A percentile compares a stretch with the other conserved stretches of the same genome.
Evolutionary conservation across 768 basidiomycete species (phyloP).

Genomic region (Rhodotorula babjevae): DNA sequence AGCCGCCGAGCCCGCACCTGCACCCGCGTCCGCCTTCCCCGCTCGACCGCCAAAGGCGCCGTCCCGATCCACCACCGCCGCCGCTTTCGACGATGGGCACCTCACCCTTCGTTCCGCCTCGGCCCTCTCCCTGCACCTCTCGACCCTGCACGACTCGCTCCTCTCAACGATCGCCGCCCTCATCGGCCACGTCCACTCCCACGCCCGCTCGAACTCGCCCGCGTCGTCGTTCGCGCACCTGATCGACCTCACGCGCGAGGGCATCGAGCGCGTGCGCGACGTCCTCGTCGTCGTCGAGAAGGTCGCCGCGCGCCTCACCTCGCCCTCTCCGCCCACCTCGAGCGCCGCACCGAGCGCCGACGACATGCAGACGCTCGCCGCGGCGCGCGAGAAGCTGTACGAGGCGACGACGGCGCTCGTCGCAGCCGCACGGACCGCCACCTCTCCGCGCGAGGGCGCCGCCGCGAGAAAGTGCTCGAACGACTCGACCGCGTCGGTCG

Average conservation of each 20-base stretch:
- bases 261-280: slow-evolving; percentile 87
- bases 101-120: slow-evolving; percentile 20
- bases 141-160: slow-evolving; percentile 73
- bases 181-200: slow-evolving; percentile 92
- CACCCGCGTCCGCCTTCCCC: background rate
- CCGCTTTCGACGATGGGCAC: background rate
- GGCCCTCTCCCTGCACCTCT: slow-evolving; percentile 21
- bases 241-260: slow-evolving; percentile 90
- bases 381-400: slow-evolving; percentile 75
- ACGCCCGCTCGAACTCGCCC: slow-evolving; percentile 73
- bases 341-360: slow-evolving; percentile 19
- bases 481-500: slow-evolving; percentile 35
- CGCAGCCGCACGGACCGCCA: slow-evolving; percentile 75
- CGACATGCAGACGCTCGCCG: slow-evolving; percentile 62
- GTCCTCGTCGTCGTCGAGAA: slow-evolving; percentile 86
- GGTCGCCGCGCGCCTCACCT: slow-evolving; percentile 50
- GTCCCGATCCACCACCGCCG: background rate
- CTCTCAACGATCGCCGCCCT: slow-evolving; percentile 93
- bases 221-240: slow-evolving; percentile 88
- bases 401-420: slow-evolving; percentile 78
- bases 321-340: too few relatives aligned
- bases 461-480: slow-evolving; percentile 45
- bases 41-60: background rate
- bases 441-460: slow-evolving; percentile 46
- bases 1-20: background rate